Evolutionary conservation across 345 rosid species (phyloP), one percentile per base, ranked within the genome.

Genomic region (Raphanus raphanistrum): DNA sequence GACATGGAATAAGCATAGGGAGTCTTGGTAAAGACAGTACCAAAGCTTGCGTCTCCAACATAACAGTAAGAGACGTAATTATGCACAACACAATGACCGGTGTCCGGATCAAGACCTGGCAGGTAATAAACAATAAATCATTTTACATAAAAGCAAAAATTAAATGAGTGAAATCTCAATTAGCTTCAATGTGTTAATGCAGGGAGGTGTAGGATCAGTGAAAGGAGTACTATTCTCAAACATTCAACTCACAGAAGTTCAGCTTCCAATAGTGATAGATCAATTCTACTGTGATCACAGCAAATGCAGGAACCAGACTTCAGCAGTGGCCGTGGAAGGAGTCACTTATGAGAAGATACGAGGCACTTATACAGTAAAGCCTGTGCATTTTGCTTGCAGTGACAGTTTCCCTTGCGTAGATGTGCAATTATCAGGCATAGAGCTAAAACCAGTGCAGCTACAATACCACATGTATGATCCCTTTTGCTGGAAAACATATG

Each of bases 91-190:
- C 98, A 45, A 90, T 90, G 97, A 91, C 84, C 11, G 98, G 97
- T 66, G 96, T 90, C 86, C 85, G 96, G 79, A 90, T 95, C 70
- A 95, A 95, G 90, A 95, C 98, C 2, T 92, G 99, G 99, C 98
- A 95, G 97, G 98, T 94, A 87, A 48, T n/a, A 4, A 48, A 66
- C 38, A 29, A 29, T n/a, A 62, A 31, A n/a, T 31, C 21, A 10
- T 32, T 28, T 5, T 27, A 4, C n/a, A 25, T 17, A 4, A 52
- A 15, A 3, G 15, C n/a, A 13, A 60, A 60, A 27, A 2, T 6
- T 50, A 8, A 61, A 32, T 10, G 62, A 58, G 31, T 21, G 13
- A 43, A 63, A 61, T 38, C 25, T 29, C 12, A 15, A 41, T 66
- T 25, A 41, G 11, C 41, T 11, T 16, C 5, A 59, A 60, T 60